Evolutionary conservation across 495 filamentous ascomycete species (phyloP).

Genomic region (Bacidia rubella): DNA sequence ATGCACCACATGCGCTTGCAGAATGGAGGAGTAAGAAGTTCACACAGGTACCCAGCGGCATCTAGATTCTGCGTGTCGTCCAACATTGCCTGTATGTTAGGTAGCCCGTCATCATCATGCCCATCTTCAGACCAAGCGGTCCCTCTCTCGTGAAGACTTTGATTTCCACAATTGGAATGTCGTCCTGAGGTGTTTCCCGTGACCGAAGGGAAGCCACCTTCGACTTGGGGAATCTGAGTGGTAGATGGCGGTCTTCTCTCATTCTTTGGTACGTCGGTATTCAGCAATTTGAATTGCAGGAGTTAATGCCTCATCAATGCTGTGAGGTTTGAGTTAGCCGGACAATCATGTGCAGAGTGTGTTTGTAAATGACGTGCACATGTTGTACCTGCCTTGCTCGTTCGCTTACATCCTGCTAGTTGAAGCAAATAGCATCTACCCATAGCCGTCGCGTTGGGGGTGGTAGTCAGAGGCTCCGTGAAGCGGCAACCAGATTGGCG

Average conservation of each 20-base stretch:
- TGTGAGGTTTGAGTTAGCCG: background rate
- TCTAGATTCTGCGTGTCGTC: background rate
- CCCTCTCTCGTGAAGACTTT: too few relatives aligned
- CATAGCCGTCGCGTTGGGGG: too few relatives aligned
- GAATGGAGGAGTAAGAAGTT: too few relatives aligned
- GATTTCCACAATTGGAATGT: background rate
- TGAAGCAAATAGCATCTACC: too few relatives aligned
- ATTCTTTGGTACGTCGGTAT: background rate
- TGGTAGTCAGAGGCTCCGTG: too few relatives aligned
- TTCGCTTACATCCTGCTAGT: too few relatives aligned
- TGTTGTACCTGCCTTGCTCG: background rate
- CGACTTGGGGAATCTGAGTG: background rate
- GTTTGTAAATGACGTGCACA: background rate
- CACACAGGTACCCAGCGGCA: background rate
- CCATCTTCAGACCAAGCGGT: too few relatives aligned
- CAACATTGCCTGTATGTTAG: background rate
- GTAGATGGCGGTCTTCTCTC: background rate
- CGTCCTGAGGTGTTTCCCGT: background rate
- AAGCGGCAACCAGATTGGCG: too few relatives aligned
- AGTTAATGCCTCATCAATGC: background rate
- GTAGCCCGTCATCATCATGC: too few relatives aligned
- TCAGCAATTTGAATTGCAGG: background rate
- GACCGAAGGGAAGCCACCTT: background rate
- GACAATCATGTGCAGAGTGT: background rate
- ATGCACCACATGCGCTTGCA: too few relatives aligned